Conservation (phyloP, 805 yeast genomes). For the Saccharomyces eubayanus region DNA sequence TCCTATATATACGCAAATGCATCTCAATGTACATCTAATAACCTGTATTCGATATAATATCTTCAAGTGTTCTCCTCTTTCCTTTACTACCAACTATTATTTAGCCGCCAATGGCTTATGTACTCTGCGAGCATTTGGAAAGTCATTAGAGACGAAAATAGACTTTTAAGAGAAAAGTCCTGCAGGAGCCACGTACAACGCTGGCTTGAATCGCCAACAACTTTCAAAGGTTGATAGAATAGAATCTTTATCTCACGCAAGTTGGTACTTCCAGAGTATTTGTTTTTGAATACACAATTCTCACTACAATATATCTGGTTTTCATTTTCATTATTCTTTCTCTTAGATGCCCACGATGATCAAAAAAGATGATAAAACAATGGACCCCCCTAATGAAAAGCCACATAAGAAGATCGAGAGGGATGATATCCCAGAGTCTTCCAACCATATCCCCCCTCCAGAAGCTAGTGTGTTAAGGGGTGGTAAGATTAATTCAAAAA, state of each 20-base stretch:
- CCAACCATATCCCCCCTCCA: constrained; percentile 19
- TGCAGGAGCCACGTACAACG: not conserved
- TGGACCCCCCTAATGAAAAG: not conserved
- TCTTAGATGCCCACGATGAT: not conserved
- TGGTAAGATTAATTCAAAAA: constrained; percentile 9
- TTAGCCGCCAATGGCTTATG: not conserved
- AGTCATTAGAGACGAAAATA: not conserved
- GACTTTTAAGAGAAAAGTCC: not conserved
- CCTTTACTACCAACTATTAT: not conserved
- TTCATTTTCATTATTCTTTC: not conserved
- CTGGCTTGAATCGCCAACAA: not conserved
- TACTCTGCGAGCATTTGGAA: not conserved
- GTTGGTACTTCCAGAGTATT: not conserved
- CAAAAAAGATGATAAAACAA: not conserved
- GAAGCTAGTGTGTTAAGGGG: constrained; percentile 10
- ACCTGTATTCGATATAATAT: not conserved
- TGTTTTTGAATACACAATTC: not conserved
- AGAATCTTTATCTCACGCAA: not conserved
- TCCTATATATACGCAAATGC: not conserved
- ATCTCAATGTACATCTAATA: not conserved
- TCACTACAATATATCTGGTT: not conserved
- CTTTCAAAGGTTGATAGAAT: not conserved
- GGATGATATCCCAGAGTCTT: not conserved
- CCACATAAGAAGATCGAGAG: not conserved
- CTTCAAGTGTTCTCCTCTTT: not conserved